Conservation (phyloP, 2,329 filamentous ascomycete species). For the Hysterium pulicare region DNA sequence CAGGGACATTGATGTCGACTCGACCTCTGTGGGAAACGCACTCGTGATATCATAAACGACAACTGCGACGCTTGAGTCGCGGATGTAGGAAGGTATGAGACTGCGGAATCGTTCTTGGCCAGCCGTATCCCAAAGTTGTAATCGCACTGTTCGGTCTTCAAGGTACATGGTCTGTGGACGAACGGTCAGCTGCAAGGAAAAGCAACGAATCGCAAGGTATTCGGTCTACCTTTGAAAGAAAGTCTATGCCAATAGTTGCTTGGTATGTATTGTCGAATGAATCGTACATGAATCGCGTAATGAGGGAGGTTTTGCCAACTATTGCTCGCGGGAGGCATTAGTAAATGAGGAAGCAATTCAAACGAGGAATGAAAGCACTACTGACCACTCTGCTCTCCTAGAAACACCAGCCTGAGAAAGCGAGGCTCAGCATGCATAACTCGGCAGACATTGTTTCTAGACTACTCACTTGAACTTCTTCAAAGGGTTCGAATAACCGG, state of each 20-base stretch:
- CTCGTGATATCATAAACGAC: constrained; percentile 98
- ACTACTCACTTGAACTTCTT: constrained; percentile 94
- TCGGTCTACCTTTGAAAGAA: constrained; percentile 81
- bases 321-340: constrained; percentile 18
- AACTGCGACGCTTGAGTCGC: constrained; percentile 94
- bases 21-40: constrained; percentile 36
- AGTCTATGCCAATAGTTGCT: constrained; percentile 98
- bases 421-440: constrained; percentile 29
- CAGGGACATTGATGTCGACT: background rate
- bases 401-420: constrained; percentile 75
- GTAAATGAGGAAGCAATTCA: constrained; percentile 1
- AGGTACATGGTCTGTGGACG: constrained; percentile 87
- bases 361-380: constrained; percentile 12
- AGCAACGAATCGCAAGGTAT: background rate
- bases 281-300: constrained; percentile 99
- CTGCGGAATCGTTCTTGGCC: constrained; percentile 97
- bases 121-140: constrained; percentile 98
- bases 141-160: constrained; percentile 92
- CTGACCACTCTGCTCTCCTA: constrained; percentile 98
- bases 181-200: background rate
- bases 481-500: constrained; percentile 91
- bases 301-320: constrained; percentile 98
- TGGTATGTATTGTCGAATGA: constrained; percentile 99
- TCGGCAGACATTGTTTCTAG: constrained; percentile 2
- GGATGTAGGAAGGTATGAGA: constrained; percentile 96